These are phyloP conservation scores for Boechera retrofracta DNA, from an alignment of 345 rosid genomes.

Conservation along the genomic window DNA sequence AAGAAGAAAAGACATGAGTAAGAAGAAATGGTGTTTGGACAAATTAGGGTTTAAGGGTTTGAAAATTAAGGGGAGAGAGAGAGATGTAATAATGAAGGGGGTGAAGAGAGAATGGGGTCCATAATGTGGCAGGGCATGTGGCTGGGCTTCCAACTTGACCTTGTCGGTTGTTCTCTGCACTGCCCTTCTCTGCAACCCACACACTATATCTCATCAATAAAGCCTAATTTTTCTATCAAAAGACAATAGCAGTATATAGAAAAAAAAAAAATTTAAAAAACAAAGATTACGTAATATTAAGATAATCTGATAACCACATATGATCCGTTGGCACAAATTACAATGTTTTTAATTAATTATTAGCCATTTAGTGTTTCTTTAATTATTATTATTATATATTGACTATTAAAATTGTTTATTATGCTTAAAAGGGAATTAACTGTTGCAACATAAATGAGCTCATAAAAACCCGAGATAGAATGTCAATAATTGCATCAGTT, in stretches of 20 bases:
- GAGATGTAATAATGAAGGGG: conserved; percentile 65
- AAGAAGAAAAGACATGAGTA: conserved; percentile 40
- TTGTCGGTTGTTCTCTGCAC: conserved; percentile 83
- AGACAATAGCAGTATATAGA: neutral
- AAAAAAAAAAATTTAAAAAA: neutral
- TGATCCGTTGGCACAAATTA: conserved; percentile 43
- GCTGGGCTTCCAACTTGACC: conserved; percentile 92
- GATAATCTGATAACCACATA: conserved; percentile 34
- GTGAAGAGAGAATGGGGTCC: conserved; percentile 55
- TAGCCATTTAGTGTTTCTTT: conserved; percentile 13
- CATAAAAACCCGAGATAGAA: conserved; percentile 21
- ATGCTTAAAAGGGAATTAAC: conserved; percentile 1
- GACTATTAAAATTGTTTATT: conserved; percentile 17
- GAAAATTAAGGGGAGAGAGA: conserved; percentile 40
- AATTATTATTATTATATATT: conserved; percentile 29
- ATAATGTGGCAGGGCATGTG: conserved; percentile 91
- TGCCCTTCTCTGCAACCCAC: conserved; percentile 43
- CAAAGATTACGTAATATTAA: conserved; percentile 39
- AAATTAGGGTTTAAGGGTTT: conserved; percentile 44
- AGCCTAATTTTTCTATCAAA: conserved; percentile 5
- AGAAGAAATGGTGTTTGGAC: conserved; percentile 31
- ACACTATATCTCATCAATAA: conserved; percentile 9
- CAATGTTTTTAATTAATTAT: conserved; percentile 33
- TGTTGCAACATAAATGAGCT: conserved; percentile 1
- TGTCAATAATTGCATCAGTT: conserved; percentile 42